phyloP scores from a whole-genome alignment of 345 rosid species.

The Stellera chamaejasme region DNA sequence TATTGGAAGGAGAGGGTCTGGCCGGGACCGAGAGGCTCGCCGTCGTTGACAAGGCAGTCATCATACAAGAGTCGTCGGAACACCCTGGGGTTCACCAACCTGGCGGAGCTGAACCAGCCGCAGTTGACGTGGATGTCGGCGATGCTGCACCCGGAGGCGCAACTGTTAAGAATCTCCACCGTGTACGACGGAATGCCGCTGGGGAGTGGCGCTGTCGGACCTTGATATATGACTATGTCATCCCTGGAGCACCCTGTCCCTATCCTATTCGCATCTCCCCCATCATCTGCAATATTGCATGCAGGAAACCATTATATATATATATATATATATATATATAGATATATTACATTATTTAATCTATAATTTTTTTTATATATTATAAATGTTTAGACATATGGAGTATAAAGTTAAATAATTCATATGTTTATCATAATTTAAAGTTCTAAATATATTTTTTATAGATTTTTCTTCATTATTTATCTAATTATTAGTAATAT shows the following conservation, averaged over 20 bases:
- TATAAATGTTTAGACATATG: no score
- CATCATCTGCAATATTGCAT: slow-evolving; percentile 10
- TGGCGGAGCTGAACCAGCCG: slow-evolving; percentile 66
- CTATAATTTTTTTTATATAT: no score
- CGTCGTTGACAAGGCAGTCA: slow-evolving; percentile 64
- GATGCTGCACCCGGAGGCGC: slow-evolving; percentile 50
- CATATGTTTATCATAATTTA: no score
- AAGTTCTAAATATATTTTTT: no score
- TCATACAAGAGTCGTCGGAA: slow-evolving; percentile 47
- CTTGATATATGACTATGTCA: slow-evolving; percentile 52
- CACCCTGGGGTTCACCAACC: slow-evolving; percentile 46
- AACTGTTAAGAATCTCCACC: slow-evolving; percentile 40
- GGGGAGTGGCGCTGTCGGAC: slow-evolving; percentile 45
- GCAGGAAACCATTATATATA: no score
- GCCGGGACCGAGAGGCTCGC: slow-evolving; percentile 54
- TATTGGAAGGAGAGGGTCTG: slow-evolving; percentile 54
- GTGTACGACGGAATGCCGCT: slow-evolving; percentile 57
- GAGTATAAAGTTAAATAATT: no score
- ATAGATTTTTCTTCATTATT: no score
- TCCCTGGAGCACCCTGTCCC: slow-evolving; percentile 53
- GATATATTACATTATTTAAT: no score
- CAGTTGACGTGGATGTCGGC: slow-evolving; percentile 60
- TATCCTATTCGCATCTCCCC: slow-evolving; percentile 29
- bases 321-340: no score
- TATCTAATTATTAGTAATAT: no score